phyloP scores from a whole-genome alignment of 2,329 filamentous ascomycete genomes.

The Thielaviopsis musarum region DNA sequence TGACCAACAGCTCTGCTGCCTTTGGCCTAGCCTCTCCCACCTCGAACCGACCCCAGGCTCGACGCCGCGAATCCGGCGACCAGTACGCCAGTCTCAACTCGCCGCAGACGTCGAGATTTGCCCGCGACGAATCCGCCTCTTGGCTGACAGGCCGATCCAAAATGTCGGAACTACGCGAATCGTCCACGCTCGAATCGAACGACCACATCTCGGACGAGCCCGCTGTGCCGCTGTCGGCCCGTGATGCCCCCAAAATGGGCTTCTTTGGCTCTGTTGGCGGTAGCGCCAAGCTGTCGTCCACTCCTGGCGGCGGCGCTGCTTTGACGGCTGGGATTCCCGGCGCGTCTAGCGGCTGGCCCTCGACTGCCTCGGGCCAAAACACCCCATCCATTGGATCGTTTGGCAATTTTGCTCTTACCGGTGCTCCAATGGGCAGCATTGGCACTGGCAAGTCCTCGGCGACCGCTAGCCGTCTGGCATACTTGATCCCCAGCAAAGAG shows the following conservation, averaged over 20 bases:
- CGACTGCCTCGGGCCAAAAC: constrained; percentile 30
- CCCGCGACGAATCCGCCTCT: constrained; percentile 43
- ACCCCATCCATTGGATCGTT: constrained; percentile 58
- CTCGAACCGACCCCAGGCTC: constrained; percentile 52
- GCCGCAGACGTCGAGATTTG: constrained; percentile 42
- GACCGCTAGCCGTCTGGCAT: constrained; percentile 8
- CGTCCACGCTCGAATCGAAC: constrained; percentile 38
- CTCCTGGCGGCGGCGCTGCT: constrained; percentile 1
- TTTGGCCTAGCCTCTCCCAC: constrained; percentile 62
- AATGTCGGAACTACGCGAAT: constrained; percentile 10
- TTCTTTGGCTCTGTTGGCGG: constrained; percentile 9
- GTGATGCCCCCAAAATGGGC: constrained; percentile 8
- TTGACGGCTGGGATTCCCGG: constrained; percentile 28
- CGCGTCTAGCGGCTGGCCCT: constrained; percentile 28
- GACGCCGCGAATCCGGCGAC: constrained; percentile 68
- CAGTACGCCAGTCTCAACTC: constrained; percentile 42
- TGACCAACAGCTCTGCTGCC: constrained; percentile 14
- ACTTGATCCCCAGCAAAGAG: not conserved
- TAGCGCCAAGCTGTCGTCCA: constrained; percentile 1
- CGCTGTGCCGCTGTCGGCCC: constrained; percentile 12
- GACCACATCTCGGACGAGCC: constrained; percentile 24
- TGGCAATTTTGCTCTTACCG: constrained; percentile 66
- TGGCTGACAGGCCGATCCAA: constrained; percentile 38
- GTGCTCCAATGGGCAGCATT: constrained; percentile 49
- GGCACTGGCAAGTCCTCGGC: constrained; percentile 23